Evolutionary conservation across 148 eudicot species (phyloP), one percentile per base, ranked within the genome.

Genomic region (Agrostemma githago): DNA sequence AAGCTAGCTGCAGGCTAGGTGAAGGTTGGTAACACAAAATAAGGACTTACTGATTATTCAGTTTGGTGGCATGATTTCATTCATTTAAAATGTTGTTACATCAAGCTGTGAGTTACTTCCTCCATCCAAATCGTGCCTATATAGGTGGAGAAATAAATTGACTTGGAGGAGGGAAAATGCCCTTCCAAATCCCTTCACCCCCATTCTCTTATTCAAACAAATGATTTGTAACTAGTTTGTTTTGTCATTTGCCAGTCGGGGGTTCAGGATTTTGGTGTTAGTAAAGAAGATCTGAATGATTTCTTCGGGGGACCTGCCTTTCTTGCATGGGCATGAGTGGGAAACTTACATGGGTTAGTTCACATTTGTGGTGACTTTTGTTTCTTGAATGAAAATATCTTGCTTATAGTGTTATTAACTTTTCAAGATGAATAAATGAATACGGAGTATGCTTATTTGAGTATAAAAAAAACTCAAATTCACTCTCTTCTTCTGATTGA

Each of bases 291-390:
- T 56, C 82, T 95, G 81, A 78, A 89, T 83, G 83, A 81, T 87
- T 95, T 92, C 81, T 95, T 92, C 76, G 97, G 97, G 54, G 99
- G 99, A 75, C 99, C 99, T 81, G 97, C 99, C 73, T 95, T 95
- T 83, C 99, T 95, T 81, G 99, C 99, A 57, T 95, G 99, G 99
- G 97, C 99, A 76, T 96, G 97, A 74, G 90, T 95, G 99, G 99
- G 99, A 79, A 95, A 95, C 83, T 85, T 95, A 76, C 99, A 92
- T 62, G 91, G 88, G 99, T 95, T 57, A 79, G 89, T 64, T 44
- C 38, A 58, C 74, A n/a, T 17, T 61, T 39, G 42, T 74, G 72
- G 39, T 76, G 44, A 26, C 16, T 68, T 62, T 58, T 20, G 3
- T 42, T 3, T 26, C 57, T 56, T 39, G 58, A 17, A 16, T 38